These are phyloP conservation scores for Phialophora expanda DNA, from an alignment of 2,329 filamentous ascomycete species.

Conservation along the genomic window DNA sequence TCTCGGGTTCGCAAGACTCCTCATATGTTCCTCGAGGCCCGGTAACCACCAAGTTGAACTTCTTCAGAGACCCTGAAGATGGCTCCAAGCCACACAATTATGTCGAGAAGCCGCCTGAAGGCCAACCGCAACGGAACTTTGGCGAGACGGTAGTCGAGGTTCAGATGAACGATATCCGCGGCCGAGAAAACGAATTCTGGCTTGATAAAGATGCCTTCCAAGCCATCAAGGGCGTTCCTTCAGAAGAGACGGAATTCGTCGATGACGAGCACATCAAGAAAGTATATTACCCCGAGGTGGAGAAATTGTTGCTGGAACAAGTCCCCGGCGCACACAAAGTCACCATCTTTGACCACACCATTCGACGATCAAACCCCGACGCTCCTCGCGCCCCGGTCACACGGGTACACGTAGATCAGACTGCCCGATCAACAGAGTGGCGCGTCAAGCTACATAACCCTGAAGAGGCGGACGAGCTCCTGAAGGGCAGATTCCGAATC, in stretches of 20 bases:
- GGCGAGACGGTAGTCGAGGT: constrained; percentile 57
- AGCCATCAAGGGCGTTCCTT: constrained; percentile 63
- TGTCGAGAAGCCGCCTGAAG: constrained; percentile 67
- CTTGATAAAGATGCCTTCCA: constrained; percentile 79
- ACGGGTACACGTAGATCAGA: constrained; percentile 84
- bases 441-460: constrained; percentile 72
- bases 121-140: constrained; percentile 70
- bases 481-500: constrained; percentile 75
- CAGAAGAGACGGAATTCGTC: constrained; percentile 63
- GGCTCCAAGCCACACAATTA: constrained; percentile 67
- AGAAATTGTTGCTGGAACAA: constrained; percentile 69
- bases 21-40: constrained; percentile 62
- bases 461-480: constrained; percentile 69
- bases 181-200: constrained; percentile 67
- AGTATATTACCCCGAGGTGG: constrained; percentile 85
- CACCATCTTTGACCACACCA: constrained; percentile 85
- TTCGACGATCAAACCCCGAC: constrained; percentile 68
- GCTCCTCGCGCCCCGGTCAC: constrained; percentile 72
- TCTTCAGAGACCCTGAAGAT: constrained; percentile 67
- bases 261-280: constrained; percentile 71
- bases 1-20: constrained; percentile 42
- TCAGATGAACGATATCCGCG: constrained; percentile 73
- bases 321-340: constrained; percentile 71
- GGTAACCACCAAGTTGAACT: constrained; percentile 67
- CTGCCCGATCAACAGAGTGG: constrained; percentile 65